These are phyloP conservation scores for Ogataea angusta DNA, from an alignment of 805 yeast species.

Conservation along the genomic window DNA sequence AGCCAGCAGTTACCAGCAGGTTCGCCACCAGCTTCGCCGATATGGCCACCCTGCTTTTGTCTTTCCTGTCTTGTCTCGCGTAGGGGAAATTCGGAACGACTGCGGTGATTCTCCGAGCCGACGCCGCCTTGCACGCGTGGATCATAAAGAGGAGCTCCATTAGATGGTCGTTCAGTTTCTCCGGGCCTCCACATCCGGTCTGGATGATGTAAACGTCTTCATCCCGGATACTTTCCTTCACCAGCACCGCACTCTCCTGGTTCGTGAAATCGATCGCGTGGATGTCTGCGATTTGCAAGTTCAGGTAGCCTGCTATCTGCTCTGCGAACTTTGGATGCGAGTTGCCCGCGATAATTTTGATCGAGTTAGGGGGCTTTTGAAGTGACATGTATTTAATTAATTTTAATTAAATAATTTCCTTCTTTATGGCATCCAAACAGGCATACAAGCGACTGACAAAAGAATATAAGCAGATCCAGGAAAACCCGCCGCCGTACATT, in stretches of 20 bases:
- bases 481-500: constrained; percentile 81
- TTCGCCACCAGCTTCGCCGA: constrained; percentile 94
- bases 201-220: constrained; percentile 85
- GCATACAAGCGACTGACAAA: constrained; percentile 53
- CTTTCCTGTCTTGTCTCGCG: constrained; percentile 96
- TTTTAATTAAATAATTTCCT: not conserved
- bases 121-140: constrained; percentile 94
- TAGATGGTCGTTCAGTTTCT: constrained; percentile 71
- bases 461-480: constrained; percentile 75
- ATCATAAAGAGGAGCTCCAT: constrained; percentile 87
- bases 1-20: constrained; percentile 88
- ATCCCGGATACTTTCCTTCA: constrained; percentile 86
- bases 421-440: constrained; percentile 30
- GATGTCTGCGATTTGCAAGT: constrained; percentile 66
- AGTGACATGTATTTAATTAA: constrained; percentile 27
- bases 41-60: constrained; percentile 92
- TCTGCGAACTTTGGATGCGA: constrained; percentile 85
- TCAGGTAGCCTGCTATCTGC: constrained; percentile 62
- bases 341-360: constrained; percentile 56
- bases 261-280: constrained; percentile 84
- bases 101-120: constrained; percentile 90
- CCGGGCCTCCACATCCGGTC: constrained; percentile 82
- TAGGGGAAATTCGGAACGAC: constrained; percentile 95
- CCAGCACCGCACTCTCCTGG: constrained; percentile 82
- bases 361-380: constrained; percentile 39